A percentile compares a stretch with the other conserved stretches of the same genome.
phyloP scores from a whole-genome alignment of 768 basidiomycete species.

The Amanita inopinata region DNA sequence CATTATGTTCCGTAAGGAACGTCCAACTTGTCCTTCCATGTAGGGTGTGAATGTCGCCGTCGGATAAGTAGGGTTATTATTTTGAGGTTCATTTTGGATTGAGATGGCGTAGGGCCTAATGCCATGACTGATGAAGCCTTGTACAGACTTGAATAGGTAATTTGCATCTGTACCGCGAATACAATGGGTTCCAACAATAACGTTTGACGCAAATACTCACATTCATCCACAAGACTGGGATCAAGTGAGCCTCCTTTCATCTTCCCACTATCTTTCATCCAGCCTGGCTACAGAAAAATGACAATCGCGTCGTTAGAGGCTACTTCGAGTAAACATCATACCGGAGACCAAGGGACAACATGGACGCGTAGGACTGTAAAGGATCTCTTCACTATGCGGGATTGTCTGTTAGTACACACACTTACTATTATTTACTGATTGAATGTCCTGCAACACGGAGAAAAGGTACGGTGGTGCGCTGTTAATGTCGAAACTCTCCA shows the following conservation, averaged over 20 bases:
- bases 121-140: slow-evolving; percentile 55
- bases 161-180: slow-evolving; percentile 41
- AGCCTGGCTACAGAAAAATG: slow-evolving; percentile 44
- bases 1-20: slow-evolving; percentile 46
- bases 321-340: slow-evolving; percentile 20
- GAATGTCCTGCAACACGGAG: slow-evolving; percentile 53
- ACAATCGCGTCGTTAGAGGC: neutral
- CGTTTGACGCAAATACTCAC: slow-evolving; percentile 24
- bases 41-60: slow-evolving; percentile 44
- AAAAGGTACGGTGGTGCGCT: slow-evolving; percentile 56
- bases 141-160: slow-evolving; percentile 63
- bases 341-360: slow-evolving; percentile 66
- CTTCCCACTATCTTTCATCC: slow-evolving; percentile 64
- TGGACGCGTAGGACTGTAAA: slow-evolving; percentile 36
- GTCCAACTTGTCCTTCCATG: slow-evolving; percentile 50
- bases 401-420: slow-evolving; percentile 15
- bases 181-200: neutral
- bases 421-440: slow-evolving; percentile 37
- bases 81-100: slow-evolving; percentile 50
- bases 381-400: neutral
- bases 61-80: slow-evolving; percentile 60
- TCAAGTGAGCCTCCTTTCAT: slow-evolving; percentile 60
- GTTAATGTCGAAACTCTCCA: slow-evolving; percentile 46
- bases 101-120: slow-evolving; percentile 54
- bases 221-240: slow-evolving; percentile 34